phyloP scores from a whole-genome alignment of 345 rosid species.

The Hypericum perforatum region DNA sequence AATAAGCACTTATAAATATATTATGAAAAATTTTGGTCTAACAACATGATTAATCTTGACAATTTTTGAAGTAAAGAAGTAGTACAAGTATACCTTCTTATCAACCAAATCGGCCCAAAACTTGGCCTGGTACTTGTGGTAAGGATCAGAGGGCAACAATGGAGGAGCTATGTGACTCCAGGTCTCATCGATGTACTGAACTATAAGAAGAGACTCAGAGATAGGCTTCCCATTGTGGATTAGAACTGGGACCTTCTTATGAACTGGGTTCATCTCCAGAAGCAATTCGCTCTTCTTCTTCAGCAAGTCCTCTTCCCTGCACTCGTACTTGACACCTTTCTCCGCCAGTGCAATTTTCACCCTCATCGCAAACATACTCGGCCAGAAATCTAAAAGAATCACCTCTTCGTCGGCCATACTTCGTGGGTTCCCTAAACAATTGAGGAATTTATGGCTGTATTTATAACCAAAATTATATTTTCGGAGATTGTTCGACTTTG shows the following conservation, averaged over 20 bases:
- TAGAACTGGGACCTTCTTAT: neutral
- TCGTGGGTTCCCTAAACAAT: neutral
- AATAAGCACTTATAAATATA: no score
- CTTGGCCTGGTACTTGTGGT: neutral
- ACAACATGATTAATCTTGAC: neutral
- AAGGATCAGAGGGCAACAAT: neutral
- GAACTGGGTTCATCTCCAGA: conserved; percentile 1
- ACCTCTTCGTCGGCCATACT: neutral
- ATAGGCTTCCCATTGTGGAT: neutral
- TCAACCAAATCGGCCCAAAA: neutral
- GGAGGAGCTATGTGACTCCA: neutral
- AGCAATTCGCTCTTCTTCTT: neutral
- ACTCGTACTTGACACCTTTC: neutral
- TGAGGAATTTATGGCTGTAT: no score
- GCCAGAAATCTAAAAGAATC: neutral
- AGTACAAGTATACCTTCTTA: neutral
- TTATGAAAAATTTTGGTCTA: no score
- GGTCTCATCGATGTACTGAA: neutral
- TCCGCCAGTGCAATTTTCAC: neutral
- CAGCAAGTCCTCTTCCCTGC: neutral
- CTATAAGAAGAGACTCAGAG: neutral
- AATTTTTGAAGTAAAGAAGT: neutral
- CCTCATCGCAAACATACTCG: neutral
- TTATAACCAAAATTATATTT: no score
- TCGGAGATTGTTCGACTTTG: no score